Evolutionary conservation across 2,329 filamentous ascomycete species (phyloP), one percentile per base, ranked within the genome.

Genomic region (Chalara sp.): DNA sequence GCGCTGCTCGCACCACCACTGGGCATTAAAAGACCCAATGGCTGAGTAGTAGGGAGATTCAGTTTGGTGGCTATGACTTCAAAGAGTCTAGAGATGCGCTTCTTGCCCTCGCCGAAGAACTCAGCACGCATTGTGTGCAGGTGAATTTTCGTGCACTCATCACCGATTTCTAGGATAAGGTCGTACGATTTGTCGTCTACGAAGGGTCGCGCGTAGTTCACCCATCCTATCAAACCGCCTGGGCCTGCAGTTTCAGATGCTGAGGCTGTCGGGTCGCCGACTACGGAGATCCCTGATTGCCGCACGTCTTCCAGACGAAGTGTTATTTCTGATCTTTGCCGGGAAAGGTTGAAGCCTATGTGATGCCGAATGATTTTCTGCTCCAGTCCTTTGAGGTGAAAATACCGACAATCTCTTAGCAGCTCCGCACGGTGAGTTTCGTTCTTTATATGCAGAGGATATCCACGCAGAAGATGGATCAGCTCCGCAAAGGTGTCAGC

Each of bases 301-400:
- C 92, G 81, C n/a, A 97, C 80, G 61, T 96, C 91, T 61, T 93
- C 85, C 2, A 97, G 70, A 1, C 88, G 79, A 32, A 97, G 74
- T 5, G 82, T 70, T 13, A 97, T 95, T 69, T 97, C 91, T 4
- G 80, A 75, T 46, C 79, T 79, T 12, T 77, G 72, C 2, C 86
- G 78, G 12, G 78, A 70, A 35, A 87, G 78, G 62, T 96, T 96
- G 68, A 82, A 90, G 47, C 76, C 81, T 53, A 92, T 86, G 31
- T 80, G 68, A 66, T 91, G 87, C 0, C 87, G 81, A 42, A 96
- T 86, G 8, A 97, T 74, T 56, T 82, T 84, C 68, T 97, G 92
- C 70, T 97, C 92, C 0, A 96, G 72, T 0, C 89, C 90, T 64
- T 91, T 92, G 60, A 97, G 84, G 66, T 96, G 89, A 67, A 92